These are phyloP conservation scores for Cryphonectria japonica DNA, from an alignment of 2,329 filamentous ascomycete genomes.

Conservation along the genomic window DNA sequence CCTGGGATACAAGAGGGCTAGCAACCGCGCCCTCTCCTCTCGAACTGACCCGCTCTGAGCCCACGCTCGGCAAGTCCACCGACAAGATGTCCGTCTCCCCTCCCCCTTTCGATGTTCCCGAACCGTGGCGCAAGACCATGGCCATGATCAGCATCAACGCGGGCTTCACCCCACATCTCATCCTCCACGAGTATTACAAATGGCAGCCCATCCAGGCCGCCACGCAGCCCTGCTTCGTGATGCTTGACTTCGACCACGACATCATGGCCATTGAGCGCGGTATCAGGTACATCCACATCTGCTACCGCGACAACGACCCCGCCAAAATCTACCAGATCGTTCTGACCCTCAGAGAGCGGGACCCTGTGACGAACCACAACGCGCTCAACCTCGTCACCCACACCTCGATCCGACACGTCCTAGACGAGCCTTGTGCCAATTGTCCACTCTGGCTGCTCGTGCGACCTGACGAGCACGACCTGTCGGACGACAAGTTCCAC, in stretches of 20 bases:
- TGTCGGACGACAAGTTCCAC: constrained; percentile 10
- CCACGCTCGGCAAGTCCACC: background rate
- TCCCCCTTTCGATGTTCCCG: constrained; percentile 23
- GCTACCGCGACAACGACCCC: constrained; percentile 25
- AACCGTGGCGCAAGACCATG: constrained; percentile 26
- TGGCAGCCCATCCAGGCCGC: constrained; percentile 8
- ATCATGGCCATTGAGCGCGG: constrained; percentile 13
- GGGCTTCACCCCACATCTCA: constrained; percentile 20
- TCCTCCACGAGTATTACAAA: constrained; percentile 23
- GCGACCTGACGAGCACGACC: background rate
- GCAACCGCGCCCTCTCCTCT: background rate
- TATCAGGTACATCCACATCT: constrained; percentile 21
- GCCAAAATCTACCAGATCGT: constrained; percentile 21
- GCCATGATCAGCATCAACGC: constrained; percentile 27
- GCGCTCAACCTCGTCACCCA: constrained; percentile 23
- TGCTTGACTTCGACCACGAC: constrained; percentile 20
- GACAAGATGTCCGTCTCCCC: background rate
- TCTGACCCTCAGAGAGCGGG: constrained; percentile 15
- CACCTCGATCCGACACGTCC: constrained; percentile 27
- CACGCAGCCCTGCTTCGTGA: constrained; percentile 5
- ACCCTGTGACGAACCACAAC: constrained; percentile 7
- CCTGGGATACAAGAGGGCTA: background rate
- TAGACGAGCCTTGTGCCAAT: constrained; percentile 22
- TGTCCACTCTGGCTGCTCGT: constrained; percentile 27
- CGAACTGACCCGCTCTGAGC: background rate